Percentiles rank a stretch among this genome's conserved stretches.
Evolutionary conservation across 768 basidiomycete genomes (phyloP).

Genomic region (Lactarius sp.): DNA sequence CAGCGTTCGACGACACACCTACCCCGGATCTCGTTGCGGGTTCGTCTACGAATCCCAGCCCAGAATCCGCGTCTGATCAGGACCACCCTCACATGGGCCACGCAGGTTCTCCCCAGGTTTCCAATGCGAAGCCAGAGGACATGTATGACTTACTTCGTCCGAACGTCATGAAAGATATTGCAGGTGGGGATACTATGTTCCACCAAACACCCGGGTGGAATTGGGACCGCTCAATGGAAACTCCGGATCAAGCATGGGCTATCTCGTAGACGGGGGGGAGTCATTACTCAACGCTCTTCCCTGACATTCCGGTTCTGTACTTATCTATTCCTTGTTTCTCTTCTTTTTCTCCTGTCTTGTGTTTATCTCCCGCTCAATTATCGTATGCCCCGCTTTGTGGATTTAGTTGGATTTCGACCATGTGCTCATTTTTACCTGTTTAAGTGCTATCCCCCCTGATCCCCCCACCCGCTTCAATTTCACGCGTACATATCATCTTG

Average conservation of each 20-base stretch:
- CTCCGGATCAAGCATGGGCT: conserved; percentile 67
- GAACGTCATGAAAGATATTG: conserved; percentile 62
- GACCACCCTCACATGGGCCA: conserved; percentile 39
- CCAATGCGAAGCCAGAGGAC: conserved; percentile 45
- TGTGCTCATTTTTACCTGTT: conserved; percentile 23
- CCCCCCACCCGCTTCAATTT: conserved; percentile 24
- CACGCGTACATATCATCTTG: conserved; percentile 20
- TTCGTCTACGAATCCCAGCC: conserved; percentile 72
- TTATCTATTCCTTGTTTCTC: conserved; percentile 17
- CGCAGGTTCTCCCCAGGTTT: conserved; percentile 35
- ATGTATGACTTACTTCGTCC: conserved; percentile 48
- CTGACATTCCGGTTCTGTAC: conserved; percentile 24
- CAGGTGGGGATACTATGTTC: conserved; percentile 70
- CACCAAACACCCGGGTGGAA: conserved; percentile 59
- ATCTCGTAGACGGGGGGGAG: conserved; percentile 45
- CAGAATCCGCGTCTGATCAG: conserved; percentile 65
- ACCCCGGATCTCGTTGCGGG: conserved; percentile 70
- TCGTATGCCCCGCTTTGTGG: conserved; percentile 20
- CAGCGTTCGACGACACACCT: conserved; percentile 51
- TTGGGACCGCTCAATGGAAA: conserved; percentile 65
- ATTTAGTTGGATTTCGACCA: conserved; percentile 25
- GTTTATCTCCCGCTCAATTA: conserved; percentile 23
- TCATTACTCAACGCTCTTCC: conserved; percentile 17
- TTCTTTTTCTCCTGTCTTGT: conserved; percentile 16
- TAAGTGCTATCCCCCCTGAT: conserved; percentile 17